A percentile compares a stretch with the other conserved stretches of the same genome.
Evolutionary conservation across 73 alveolate genomes (phyloP).

Genomic region (Paramecium primaurelia): DNA sequence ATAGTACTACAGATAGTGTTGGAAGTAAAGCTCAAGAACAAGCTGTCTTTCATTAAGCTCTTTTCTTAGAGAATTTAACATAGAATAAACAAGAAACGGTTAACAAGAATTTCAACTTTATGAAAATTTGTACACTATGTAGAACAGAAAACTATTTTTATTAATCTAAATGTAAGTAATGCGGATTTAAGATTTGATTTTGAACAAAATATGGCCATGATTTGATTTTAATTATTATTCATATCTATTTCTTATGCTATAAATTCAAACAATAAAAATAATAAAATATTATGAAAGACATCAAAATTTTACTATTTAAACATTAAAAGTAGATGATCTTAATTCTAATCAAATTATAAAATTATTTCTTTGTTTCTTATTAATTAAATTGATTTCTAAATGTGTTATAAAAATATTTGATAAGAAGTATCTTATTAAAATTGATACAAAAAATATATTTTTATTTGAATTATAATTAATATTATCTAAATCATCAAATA

Average conservation of each 20-base stretch:
- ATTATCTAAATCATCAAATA: too few species aligned
- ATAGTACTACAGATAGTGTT: constrained; percentile 11
- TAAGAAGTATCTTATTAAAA: too few species aligned
- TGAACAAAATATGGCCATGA: not conserved
- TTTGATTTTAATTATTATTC: not conserved
- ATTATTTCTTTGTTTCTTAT: too few species aligned
- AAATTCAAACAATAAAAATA: not conserved
- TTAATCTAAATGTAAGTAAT: not conserved
- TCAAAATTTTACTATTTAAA: too few species aligned
- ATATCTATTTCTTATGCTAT: not conserved
- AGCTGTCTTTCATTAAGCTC: not conserved
- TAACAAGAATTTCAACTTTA: not conserved
- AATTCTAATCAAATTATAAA: not conserved
- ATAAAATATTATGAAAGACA: not conserved
- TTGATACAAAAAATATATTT: too few species aligned
- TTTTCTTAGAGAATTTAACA: not conserved
- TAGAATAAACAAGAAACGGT: not conserved
- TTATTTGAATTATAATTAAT: too few species aligned
- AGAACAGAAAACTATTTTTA: constrained; percentile 10
- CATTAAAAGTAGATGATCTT: too few species aligned
- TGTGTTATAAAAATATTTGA: too few species aligned
- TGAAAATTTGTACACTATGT: not conserved
- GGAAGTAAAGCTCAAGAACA: not conserved
- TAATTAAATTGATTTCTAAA: too few species aligned
- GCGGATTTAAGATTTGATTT: not conserved